A percentile compares a stretch with the other conserved stretches of the same genome.
Conservation (phyloP, 2,329 filamentous ascomycete species). For the Fusarium sp. region DNA sequence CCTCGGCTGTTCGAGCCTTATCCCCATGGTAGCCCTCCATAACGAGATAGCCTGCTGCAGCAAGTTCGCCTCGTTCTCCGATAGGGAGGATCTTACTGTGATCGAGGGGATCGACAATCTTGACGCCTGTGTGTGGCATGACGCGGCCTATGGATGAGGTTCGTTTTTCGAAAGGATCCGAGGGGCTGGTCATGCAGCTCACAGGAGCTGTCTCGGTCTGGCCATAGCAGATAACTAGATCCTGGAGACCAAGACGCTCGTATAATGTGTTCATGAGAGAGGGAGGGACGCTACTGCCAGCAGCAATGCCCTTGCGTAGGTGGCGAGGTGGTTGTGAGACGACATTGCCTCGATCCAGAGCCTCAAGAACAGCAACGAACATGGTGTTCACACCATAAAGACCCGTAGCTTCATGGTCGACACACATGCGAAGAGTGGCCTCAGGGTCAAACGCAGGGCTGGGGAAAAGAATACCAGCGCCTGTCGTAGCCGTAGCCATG, state of each 20-base stretch:
- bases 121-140: constrained; percentile 81
- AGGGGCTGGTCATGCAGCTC: constrained; percentile 82
- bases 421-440: constrained; percentile 71
- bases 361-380: constrained; percentile 88
- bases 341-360: constrained; percentile 64
- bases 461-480: constrained; percentile 85
- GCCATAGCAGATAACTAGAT: constrained; percentile 93
- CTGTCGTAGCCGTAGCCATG: constrained; percentile 88
- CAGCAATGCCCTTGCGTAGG: constrained; percentile 89
- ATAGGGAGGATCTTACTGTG: constrained; percentile 68
- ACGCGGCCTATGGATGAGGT: constrained; percentile 81
- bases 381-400: constrained; percentile 95
- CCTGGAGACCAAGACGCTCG: constrained; percentile 76
- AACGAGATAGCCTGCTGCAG: constrained; percentile 83
- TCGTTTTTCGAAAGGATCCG: constrained; percentile 78
- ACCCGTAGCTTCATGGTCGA: constrained; percentile 65
- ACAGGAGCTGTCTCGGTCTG: constrained; percentile 92
- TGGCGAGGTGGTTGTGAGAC: constrained; percentile 39
- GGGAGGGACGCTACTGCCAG: constrained; percentile 85
- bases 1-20: constrained; percentile 73
- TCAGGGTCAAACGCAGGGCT: constrained; percentile 85
- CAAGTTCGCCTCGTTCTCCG: constrained; percentile 80
- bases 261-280: constrained; percentile 83
- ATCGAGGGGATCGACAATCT: constrained; percentile 79
- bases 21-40: constrained; percentile 95